A percentile compares a stretch with the other conserved stretches of the same genome.
Conservation (phyloP, 805 yeast species). For the Metschnikowia picachoensis region DNA sequence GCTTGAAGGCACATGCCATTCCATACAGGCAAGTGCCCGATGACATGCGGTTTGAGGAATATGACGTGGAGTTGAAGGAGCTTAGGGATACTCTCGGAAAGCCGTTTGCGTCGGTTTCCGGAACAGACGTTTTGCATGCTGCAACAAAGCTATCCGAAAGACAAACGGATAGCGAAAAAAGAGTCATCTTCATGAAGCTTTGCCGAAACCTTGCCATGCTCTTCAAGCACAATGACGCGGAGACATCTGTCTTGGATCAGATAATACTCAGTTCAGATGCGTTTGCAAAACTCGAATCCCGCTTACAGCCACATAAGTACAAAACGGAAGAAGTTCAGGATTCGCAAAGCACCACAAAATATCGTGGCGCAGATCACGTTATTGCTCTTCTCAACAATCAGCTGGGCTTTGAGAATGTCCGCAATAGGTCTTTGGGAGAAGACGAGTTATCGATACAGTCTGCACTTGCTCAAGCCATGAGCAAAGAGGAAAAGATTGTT, state of each 20-base stretch:
- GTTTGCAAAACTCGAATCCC: slow-evolving; percentile 23
- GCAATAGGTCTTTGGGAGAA: neutral
- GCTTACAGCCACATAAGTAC: neutral
- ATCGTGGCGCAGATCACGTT: slow-evolving; percentile 9
- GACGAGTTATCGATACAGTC: slow-evolving; percentile 20
- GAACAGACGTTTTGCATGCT: slow-evolving; percentile 15
- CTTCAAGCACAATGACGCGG: slow-evolving; percentile 31
- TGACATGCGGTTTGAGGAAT: slow-evolving; percentile 32
- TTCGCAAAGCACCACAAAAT: neutral
- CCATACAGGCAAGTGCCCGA: slow-evolving; percentile 32
- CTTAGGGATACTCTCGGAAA: slow-evolving; percentile 20
- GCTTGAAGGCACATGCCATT: neutral
- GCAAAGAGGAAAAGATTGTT: slow-evolving; percentile 14
- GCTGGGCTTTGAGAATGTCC: neutral
- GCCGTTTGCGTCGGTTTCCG: slow-evolving; percentile 16
- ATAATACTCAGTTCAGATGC: slow-evolving; percentile 26
- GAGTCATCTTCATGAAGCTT: slow-evolving; percentile 25
- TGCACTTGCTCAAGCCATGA: slow-evolving; percentile 24
- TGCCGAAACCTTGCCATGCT: slow-evolving; percentile 27
- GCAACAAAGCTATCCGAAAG: slow-evolving; percentile 13
- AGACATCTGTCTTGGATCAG: slow-evolving; percentile 34
- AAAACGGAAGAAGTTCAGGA: neutral
- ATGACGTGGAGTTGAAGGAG: slow-evolving; percentile 25
- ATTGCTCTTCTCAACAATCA: slow-evolving; percentile 3
- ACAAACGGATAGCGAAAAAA: slow-evolving; percentile 11